A percentile compares a stretch with the other conserved stretches of the same genome.
phyloP scores from a whole-genome alignment of 2,329 filamentous ascomycete species.

The Fusarium coffeatum region DNA sequence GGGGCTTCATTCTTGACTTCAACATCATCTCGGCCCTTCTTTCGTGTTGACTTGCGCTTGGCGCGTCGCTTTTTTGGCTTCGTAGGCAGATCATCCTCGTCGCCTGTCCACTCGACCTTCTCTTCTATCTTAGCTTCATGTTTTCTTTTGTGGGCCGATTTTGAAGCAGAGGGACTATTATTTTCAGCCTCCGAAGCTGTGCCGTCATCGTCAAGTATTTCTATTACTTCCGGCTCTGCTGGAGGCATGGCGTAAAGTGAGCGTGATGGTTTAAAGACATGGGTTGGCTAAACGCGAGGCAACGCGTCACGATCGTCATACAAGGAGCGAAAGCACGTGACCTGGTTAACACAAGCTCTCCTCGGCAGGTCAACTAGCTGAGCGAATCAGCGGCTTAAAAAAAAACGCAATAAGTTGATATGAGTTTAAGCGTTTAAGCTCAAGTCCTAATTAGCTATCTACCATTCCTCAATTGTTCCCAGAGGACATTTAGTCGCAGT shows the following conservation, averaged over 20 bases:
- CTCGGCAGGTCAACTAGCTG: no score
- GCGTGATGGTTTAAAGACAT: constrained; percentile 3
- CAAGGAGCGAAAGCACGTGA: constrained; percentile 45
- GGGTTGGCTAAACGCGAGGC: constrained; percentile 19
- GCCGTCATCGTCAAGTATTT: constrained; percentile 45
- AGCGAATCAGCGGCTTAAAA: neutral
- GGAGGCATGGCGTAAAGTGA: constrained; percentile 29
- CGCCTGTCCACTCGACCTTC: constrained; percentile 67
- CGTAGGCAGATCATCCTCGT: constrained; percentile 71
- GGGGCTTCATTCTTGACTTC: constrained; percentile 51
- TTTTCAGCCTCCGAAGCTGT: constrained; percentile 39
- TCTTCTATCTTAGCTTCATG: constrained; percentile 52
- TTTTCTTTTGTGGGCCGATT: constrained; percentile 53
- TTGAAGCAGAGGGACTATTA: constrained; percentile 7
- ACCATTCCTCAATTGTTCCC: neutral
- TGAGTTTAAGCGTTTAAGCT: neutral
- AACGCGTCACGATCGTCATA: constrained; percentile 17
- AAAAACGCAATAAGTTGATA: neutral
- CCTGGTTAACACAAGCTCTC: neutral
- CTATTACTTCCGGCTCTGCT: constrained; percentile 36
- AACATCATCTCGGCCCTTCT: constrained; percentile 42
- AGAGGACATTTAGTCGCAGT: neutral
- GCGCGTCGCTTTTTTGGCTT: constrained; percentile 56
- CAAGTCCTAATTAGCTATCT: neutral
- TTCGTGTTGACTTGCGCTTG: constrained; percentile 48